Evolutionary conservation across 371 early-diverging fungal species (phyloP), one percentile per base, ranked within the genome.

Genomic region (Circinella umbellata): DNA sequence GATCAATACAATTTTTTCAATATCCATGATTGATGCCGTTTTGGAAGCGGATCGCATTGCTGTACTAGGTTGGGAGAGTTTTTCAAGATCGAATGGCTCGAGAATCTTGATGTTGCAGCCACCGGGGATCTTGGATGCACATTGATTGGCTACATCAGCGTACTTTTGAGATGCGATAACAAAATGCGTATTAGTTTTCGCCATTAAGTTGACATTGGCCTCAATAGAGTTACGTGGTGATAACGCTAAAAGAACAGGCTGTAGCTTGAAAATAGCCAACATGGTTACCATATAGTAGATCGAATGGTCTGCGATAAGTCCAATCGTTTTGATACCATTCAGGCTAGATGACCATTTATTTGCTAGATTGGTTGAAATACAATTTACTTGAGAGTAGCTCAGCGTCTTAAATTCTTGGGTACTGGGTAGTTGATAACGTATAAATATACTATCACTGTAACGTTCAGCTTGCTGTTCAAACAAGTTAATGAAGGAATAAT

Each of bases 141-240:
- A 42, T 1, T 34, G 34, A 14, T 64, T 42, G 6, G 73, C 63
- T 27, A 72, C 47, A 4, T 39, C 9, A 0, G 20, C 10, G 53
- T 78, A 81, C 8, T 66, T 69, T 14, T 63, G 27, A 9, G 59
- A 63, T 11, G 69, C 61, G 3, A 78, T 27, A 4, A 80, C 18
- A 0, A 73, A 7, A 4, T 69, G 66, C 6, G 74, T 37, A 5
- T 66, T 38, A 1, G 73, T 73, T 18, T 70, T 73, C 8, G 70
- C 48, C n/a, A 80, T 35, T 0, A 82, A 51, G 42, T 76, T 37
- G 1, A 63, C 63, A 7, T 69, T 66, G 10, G 75, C 75, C 20
- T 73, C 63, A 36, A 71, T 66, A 1, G 80, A 78, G 35, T 82
- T 82, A 11, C 78, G 73, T n/a, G 80, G 68, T 0, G 80, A 80